These are phyloP conservation scores for Cryptococcus deneoformans DNA, from an alignment of 1,284 basidiomycete genomes.

Conservation along the genomic window DNA sequence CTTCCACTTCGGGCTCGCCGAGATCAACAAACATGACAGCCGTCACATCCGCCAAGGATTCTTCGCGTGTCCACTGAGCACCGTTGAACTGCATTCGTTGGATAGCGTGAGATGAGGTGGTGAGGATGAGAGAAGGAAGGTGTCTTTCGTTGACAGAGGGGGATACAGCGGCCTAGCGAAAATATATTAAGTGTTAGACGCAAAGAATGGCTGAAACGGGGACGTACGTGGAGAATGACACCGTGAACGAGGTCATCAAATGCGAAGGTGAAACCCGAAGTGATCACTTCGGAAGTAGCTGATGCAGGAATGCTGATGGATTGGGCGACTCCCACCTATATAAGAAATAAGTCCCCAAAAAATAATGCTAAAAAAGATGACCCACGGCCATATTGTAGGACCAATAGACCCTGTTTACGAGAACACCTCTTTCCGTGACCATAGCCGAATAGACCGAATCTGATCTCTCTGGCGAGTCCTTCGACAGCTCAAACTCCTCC, in stretches of 20 bases:
- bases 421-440: slow-evolving; percentile 12
- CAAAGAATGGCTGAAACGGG: neutral
- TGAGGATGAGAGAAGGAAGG: slow-evolving; percentile 52
- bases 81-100: slow-evolving; percentile 67
- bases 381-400: slow-evolving; percentile 50
- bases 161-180: slow-evolving; percentile 21
- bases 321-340: slow-evolving; percentile 18
- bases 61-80: slow-evolving; percentile 74
- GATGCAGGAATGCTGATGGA: slow-evolving; percentile 14
- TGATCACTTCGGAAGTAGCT: slow-evolving; percentile 14
- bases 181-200: neutral
- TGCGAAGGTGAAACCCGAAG: slow-evolving; percentile 61
- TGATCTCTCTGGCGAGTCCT: slow-evolving; percentile 31
- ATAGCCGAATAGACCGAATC: slow-evolving; percentile 55
- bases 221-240: slow-evolving; percentile 63
- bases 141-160: slow-evolving; percentile 13
- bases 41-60: slow-evolving; percentile 66
- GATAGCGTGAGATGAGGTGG: slow-evolving; percentile 73
- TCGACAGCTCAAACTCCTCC: slow-evolving; percentile 60
- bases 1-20: slow-evolving; percentile 61
- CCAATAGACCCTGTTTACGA: slow-evolving; percentile 70
- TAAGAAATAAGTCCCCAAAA: neutral
- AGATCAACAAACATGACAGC: slow-evolving; percentile 72
- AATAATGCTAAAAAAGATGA: neutral
- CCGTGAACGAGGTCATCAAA: slow-evolving; percentile 73